phyloP scores from a whole-genome alignment of 257 asterid genomes.

The Henckelia pumila region DNA sequence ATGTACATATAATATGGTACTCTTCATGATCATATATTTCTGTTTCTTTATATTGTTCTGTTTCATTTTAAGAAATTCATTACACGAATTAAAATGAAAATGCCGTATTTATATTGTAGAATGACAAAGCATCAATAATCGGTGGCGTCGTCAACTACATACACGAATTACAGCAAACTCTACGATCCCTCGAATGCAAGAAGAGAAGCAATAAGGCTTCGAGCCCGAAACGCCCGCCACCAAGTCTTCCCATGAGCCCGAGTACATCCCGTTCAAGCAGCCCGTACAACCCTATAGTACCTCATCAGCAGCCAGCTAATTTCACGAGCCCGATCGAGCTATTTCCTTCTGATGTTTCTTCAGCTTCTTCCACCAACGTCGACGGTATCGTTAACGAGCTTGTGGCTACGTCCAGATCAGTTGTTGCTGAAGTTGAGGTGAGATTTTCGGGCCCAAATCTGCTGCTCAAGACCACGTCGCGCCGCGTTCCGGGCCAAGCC shows the following conservation, averaged over 20 bases:
- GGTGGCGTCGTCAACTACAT: neutral
- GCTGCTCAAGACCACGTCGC: neutral
- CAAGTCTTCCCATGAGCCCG: neutral
- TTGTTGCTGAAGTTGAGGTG: neutral
- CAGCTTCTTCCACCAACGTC: neutral
- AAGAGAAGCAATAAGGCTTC: neutral
- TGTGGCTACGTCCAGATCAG: too few relatives aligned
- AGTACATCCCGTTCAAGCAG: neutral
- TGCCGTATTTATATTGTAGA: neutral
- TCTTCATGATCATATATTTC: too few relatives aligned
- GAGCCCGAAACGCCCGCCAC: neutral
- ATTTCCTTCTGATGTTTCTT: neutral
- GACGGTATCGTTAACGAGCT: neutral
- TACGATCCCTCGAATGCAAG: neutral
- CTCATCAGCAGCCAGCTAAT: too few relatives aligned
- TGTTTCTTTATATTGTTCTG: too few relatives aligned
- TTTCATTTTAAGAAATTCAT: too few relatives aligned
- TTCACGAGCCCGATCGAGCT: neutral
- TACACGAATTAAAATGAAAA: too few relatives aligned
- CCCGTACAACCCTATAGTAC: neutral
- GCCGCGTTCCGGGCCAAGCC: slow-evolving; percentile 21
- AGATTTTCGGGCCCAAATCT: neutral
- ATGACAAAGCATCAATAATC: neutral
- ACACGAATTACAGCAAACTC: neutral
- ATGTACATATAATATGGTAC: too few relatives aligned